Conservation (phyloP, 2,329 filamentous ascomycete genomes). For the Xylaria sp. region DNA sequence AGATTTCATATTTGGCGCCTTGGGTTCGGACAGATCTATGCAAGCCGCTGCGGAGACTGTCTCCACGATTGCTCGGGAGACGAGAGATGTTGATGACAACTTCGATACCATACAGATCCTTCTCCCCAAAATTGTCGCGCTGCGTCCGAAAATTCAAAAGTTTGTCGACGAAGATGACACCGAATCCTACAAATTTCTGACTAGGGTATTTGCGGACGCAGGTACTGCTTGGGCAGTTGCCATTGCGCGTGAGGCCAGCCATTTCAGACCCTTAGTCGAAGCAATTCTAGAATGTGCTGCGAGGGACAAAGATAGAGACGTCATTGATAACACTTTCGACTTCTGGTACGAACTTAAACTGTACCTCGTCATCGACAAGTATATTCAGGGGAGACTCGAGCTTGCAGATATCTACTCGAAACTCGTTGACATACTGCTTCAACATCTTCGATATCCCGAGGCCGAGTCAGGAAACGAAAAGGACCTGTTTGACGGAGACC, state of each 20-base stretch:
- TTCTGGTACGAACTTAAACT: conserved; percentile 99
- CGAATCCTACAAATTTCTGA: conserved; percentile 88
- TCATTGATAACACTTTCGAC: conserved; percentile 91
- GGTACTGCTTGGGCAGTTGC: conserved; percentile 95
- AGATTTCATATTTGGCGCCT: conserved; percentile 79
- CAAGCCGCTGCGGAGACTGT: conserved; percentile 92
- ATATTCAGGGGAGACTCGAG: conserved; percentile 81
- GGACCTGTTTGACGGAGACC: conserved; percentile 94
- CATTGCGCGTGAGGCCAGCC: conserved; percentile 82
- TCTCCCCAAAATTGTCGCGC: conserved; percentile 80
- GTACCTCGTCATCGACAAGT: conserved; percentile 90
- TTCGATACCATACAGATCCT: conserved; percentile 83
- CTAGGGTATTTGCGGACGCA: conserved; percentile 90
- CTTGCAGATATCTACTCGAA: conserved; percentile 86
- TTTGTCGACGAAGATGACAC: conserved; percentile 83
- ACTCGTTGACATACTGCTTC: conserved; percentile 92
- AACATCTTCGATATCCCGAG: conserved; percentile 86
- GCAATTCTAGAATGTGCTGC: conserved; percentile 91
- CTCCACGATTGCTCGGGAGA: conserved; percentile 91
- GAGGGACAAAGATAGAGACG: conserved; percentile 87
- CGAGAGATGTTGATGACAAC: conserved; percentile 91
- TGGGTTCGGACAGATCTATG: conserved; percentile 80
- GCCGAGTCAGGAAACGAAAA: conserved; percentile 78
- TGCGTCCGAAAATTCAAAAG: conserved; percentile 80
- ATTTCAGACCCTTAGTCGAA: conserved; percentile 88